Evolutionary conservation across 2,329 filamentous ascomycete species (phyloP).

Genomic region (Sporothrix schenckii): DNA sequence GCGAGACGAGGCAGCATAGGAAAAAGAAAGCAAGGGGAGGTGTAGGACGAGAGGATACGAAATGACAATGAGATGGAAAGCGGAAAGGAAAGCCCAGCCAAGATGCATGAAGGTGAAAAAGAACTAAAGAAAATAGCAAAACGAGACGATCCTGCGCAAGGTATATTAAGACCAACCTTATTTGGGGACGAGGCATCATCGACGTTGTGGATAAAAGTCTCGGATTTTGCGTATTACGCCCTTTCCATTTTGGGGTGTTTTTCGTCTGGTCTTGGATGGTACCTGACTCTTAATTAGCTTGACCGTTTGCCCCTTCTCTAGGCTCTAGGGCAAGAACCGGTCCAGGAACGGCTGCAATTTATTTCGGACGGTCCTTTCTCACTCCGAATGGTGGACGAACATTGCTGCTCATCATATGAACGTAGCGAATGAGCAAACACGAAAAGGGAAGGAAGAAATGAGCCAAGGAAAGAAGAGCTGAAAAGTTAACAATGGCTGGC

Average conservation of each 20-base stretch:
- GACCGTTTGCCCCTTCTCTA: conserved; percentile 13
- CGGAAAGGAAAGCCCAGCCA: background rate
- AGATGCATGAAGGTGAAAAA: background rate
- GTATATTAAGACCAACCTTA: conserved; percentile 20
- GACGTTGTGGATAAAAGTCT: conserved; percentile 24
- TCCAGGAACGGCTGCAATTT: conserved; percentile 17
- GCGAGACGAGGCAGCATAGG: background rate
- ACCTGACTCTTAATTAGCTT: background rate
- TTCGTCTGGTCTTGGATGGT: conserved; percentile 18
- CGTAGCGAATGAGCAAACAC: background rate
- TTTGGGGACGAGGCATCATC: conserved; percentile 12
- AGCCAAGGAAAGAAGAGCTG: background rate
- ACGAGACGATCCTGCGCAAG: background rate
- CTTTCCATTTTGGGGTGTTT: conserved; percentile 2
- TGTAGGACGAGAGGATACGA: background rate
- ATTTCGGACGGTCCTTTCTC: conserved; percentile 10
- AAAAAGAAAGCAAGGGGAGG: conserved; percentile 11
- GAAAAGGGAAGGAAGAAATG: background rate
- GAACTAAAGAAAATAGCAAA: conserved; percentile 1
- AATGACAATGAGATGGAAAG: background rate
- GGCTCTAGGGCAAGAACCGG: conserved; percentile 2
- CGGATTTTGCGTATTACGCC: background rate
- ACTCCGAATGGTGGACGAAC: conserved; percentile 7
- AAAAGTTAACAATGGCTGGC: background rate
- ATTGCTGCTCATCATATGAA: conserved; percentile 11